Conservation (phyloP, 2,329 filamentous ascomycete genomes). For the Cladosporium austrohemisphaericum region DNA sequence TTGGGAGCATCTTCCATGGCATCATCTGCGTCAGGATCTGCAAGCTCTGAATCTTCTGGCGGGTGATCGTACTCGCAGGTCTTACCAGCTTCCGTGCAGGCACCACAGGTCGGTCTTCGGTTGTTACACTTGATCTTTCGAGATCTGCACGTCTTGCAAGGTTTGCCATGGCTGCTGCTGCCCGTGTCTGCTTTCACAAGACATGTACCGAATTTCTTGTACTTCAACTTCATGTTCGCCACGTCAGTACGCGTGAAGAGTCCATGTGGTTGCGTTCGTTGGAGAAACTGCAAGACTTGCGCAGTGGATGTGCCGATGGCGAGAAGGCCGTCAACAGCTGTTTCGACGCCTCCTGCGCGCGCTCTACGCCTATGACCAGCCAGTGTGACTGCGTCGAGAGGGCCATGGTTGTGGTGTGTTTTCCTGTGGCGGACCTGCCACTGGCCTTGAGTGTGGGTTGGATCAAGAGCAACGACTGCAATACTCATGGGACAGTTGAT, state of each 20-base stretch:
- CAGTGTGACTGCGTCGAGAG: slow-evolving; percentile 27
- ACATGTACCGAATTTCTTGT: slow-evolving; percentile 32
- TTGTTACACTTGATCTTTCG: slow-evolving; percentile 30
- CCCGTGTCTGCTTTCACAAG: slow-evolving; percentile 17
- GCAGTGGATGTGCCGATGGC: slow-evolving; percentile 30
- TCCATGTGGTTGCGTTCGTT: slow-evolving; percentile 31
- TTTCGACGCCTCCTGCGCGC: slow-evolving; percentile 29
- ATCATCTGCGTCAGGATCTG: background rate
- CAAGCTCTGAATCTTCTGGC: background rate
- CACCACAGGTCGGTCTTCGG: slow-evolving; percentile 25
- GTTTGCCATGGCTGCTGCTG: slow-evolving; percentile 7
- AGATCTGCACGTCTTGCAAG: slow-evolving; percentile 27
- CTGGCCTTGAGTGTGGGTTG: slow-evolving; percentile 27
- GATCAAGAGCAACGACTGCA: slow-evolving; percentile 30
- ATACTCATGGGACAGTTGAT: slow-evolving; percentile 33
- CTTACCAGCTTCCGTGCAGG: slow-evolving; percentile 19
- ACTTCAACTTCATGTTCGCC: slow-evolving; percentile 36
- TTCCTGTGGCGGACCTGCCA: slow-evolving; percentile 34
- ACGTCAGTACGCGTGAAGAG: slow-evolving; percentile 34
- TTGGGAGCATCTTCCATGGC: background rate
- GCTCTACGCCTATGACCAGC: slow-evolving; percentile 32
- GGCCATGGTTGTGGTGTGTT: slow-evolving; percentile 33
- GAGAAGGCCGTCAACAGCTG: slow-evolving; percentile 32
- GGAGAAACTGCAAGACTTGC: slow-evolving; percentile 32
- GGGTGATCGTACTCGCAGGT: slow-evolving; percentile 23